A percentile compares a stretch with the other conserved stretches of the same genome.
Conservation (phyloP, 2,329 filamentous ascomycete species). For the Colletotrichum sp. region DNA sequence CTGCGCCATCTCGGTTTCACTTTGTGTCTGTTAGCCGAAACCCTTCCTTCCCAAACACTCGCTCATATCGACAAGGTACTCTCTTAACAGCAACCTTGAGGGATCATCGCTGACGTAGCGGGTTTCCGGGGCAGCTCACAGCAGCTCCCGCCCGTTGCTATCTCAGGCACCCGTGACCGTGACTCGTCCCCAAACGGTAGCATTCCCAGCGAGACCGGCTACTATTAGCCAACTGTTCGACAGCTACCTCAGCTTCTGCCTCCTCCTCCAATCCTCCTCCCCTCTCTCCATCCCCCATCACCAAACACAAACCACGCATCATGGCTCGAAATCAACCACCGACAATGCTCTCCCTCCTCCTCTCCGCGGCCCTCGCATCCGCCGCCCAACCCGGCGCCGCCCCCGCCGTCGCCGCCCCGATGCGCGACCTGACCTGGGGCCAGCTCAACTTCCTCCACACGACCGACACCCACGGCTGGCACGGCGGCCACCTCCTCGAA, state of each 20-base stretch:
- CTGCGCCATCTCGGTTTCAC: slow-evolving; percentile 2
- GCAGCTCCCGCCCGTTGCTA: background rate
- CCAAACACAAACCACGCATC: background rate
- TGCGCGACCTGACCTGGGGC: slow-evolving; percentile 88
- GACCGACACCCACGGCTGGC: slow-evolving; percentile 96
- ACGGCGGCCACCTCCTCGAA: slow-evolving; percentile 92
- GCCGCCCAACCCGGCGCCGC: slow-evolving; percentile 80
- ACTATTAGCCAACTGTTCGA: background rate
- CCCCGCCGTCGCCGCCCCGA: slow-evolving; percentile 77
- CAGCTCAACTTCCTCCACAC: slow-evolving; percentile 97
- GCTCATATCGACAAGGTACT: background rate
- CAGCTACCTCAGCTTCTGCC: background rate
- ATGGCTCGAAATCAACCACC: background rate
- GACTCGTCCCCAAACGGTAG: slow-evolving; percentile 9
- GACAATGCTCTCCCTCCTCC: background rate
- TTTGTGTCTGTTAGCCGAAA: background rate
- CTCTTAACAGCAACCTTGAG: slow-evolving; percentile 5
- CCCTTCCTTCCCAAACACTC: accelerated
- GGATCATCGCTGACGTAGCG: slow-evolving; percentile 14
- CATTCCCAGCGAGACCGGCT: background rate
- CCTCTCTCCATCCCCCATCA: background rate
- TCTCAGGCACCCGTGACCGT: slow-evolving; percentile 12
- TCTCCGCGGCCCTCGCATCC: slow-evolving; percentile 24
- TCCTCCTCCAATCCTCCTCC: background rate
- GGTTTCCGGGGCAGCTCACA: slow-evolving; percentile 1